phyloP scores from a whole-genome alignment of 441 rosid genomes.

The Gossypium schwendimanii region DNA sequence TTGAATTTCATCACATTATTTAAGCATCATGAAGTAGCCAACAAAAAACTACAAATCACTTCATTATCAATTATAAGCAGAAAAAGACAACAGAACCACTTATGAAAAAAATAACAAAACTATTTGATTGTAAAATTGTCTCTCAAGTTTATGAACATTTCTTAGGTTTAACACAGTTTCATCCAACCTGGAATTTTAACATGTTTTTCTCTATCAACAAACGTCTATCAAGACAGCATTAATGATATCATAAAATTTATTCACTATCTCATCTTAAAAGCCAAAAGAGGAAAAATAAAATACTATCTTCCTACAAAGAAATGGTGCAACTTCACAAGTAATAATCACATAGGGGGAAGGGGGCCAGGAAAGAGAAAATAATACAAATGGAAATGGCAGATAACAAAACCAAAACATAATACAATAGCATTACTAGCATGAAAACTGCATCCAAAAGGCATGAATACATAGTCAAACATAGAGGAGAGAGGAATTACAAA shows the following conservation, averaged over 20 bases:
- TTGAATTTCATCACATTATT: conserved; percentile 10
- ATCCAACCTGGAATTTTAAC: neutral
- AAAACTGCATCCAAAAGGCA: neutral
- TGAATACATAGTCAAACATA: neutral
- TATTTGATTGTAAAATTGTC: neutral
- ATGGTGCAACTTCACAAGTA: conserved; percentile 6
- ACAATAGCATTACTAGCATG: neutral
- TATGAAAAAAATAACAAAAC: neutral
- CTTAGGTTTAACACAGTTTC: neutral
- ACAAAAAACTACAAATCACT: neutral
- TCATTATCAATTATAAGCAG: neutral
- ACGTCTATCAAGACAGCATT: neutral
- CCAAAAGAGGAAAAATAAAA: neutral
- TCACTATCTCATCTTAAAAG: neutral
- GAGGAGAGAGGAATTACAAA: neutral
- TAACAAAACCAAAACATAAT: neutral
- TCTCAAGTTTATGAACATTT: conserved; percentile 1
- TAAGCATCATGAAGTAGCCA: conserved; percentile 4
- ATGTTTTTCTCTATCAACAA: neutral
- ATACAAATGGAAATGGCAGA: neutral
- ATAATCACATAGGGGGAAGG: neutral
- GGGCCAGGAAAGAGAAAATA: neutral
- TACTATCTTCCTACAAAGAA: neutral
- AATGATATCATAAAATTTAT: neutral
- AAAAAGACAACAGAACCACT: neutral